Conservation (phyloP, 208 protist genomes). For the Leishmania major region DNA sequence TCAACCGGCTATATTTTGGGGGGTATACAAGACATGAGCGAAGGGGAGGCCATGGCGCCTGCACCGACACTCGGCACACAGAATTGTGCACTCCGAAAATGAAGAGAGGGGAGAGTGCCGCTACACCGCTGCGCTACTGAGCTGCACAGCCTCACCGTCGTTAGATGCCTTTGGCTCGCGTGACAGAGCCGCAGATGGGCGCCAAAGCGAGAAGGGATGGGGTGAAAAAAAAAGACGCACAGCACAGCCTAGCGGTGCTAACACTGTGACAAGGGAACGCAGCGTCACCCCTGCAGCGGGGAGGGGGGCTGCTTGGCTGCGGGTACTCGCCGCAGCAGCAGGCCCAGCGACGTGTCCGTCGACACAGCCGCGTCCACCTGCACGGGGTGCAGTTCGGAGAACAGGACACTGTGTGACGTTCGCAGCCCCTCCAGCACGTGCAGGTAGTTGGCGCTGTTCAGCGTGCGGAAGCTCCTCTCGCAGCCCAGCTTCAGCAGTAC, state of each 20-base stretch:
- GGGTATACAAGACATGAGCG: neutral
- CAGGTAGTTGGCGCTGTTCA: slow-evolving; percentile 69
- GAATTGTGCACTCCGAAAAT: neutral
- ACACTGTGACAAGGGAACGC: neutral
- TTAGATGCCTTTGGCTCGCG: neutral
- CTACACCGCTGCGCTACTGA: neutral
- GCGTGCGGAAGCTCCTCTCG: slow-evolving; percentile 41
- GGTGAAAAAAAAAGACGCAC: slow-evolving; percentile 7
- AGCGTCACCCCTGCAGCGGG: neutral
- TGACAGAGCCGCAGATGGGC: neutral
- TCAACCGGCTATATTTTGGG: neutral
- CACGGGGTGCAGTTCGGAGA: slow-evolving; percentile 37
- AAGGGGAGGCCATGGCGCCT: neutral
- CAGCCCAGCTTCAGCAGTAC: slow-evolving; percentile 14
- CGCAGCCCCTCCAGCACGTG: slow-evolving; percentile 37
- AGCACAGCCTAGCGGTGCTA: neutral
- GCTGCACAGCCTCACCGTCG: neutral
- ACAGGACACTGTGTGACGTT: slow-evolving; percentile 37
- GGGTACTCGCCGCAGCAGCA: slow-evolving; percentile 7
- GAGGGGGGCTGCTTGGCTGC: neutral
- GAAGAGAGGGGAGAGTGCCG: neutral
- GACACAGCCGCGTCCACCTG: slow-evolving; percentile 18
- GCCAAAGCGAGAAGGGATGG: no score
- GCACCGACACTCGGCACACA: neutral
- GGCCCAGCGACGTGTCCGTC: slow-evolving; percentile 5